Conservation (phyloP, 2,329 filamentous ascomycete genomes). For the Trichoderma guizhouense region DNA sequence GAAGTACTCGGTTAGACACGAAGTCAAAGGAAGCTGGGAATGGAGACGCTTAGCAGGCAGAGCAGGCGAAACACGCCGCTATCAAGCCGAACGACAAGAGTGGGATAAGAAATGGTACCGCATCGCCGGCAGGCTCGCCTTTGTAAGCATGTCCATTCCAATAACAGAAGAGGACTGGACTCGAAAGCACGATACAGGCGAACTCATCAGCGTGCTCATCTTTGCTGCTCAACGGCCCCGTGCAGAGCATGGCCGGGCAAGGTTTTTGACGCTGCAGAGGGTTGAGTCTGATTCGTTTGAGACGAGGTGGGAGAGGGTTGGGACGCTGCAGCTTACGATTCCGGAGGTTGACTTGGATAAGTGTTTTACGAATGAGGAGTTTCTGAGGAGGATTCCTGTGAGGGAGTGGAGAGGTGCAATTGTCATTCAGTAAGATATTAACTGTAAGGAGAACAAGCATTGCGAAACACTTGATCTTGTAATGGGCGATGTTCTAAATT, state of each 20-base stretch:
- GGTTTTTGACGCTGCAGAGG: slow-evolving; percentile 14
- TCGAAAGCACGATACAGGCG: neutral
- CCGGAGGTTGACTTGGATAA: neutral
- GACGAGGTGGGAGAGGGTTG: slow-evolving; percentile 14
- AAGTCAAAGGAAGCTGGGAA: slow-evolving; percentile 8
- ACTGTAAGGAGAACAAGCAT: neutral
- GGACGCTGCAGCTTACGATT: slow-evolving; percentile 2
- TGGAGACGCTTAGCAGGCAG: slow-evolving; percentile 11
- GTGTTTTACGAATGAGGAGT: slow-evolving; percentile 8
- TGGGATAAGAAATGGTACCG: slow-evolving; percentile 14
- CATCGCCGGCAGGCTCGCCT: slow-evolving; percentile 6
- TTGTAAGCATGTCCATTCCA: slow-evolving; percentile 13
- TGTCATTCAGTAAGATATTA: neutral
- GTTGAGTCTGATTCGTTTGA: slow-evolving; percentile 11
- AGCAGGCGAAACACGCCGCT: neutral
- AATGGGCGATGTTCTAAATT: neutral
- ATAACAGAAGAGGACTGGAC: slow-evolving; percentile 13
- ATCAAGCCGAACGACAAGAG: neutral
- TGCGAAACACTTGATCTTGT: neutral
- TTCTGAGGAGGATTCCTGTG: slow-evolving; percentile 7
- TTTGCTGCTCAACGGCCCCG: slow-evolving; percentile 8
- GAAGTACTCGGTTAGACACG: neutral
- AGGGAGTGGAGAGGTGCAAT: neutral
- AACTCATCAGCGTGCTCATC: slow-evolving; percentile 14
- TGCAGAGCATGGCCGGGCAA: slow-evolving; percentile 2